Conservation (phyloP, 192 early-diverging fungal species). For the Lobosporangium transversale region DNA sequence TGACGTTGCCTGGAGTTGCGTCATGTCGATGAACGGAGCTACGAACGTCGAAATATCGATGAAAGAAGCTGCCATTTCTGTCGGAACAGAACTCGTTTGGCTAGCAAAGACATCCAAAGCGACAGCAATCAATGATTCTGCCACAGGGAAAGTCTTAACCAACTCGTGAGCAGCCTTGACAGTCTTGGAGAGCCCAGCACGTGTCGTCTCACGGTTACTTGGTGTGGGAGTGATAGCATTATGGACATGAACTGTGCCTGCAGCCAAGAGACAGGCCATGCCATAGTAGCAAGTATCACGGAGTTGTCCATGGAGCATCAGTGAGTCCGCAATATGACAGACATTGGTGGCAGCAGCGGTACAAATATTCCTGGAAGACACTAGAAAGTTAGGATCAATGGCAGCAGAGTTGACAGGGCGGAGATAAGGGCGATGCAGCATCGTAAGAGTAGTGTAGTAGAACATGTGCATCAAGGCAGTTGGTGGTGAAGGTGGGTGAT, state of each 20-base stretch:
- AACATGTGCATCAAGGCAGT: slow-evolving; percentile 60
- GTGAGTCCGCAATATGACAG: slow-evolving; percentile 53
- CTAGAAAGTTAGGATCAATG: slow-evolving; percentile 49
- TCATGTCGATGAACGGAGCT: slow-evolving; percentile 46
- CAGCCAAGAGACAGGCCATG: slow-evolving; percentile 54
- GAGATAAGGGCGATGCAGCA: slow-evolving; percentile 66
- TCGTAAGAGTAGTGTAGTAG: slow-evolving; percentile 64
- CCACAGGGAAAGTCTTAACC: slow-evolving; percentile 54
- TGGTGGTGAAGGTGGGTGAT: slow-evolving; percentile 44
- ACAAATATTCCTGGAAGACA: slow-evolving; percentile 53
- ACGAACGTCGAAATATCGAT: slow-evolving; percentile 53
- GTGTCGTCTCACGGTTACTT: slow-evolving; percentile 48
- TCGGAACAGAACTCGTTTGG: slow-evolving; percentile 45
- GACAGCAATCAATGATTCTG: slow-evolving; percentile 48
- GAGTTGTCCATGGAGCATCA: slow-evolving; percentile 48
- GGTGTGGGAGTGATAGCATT: slow-evolving; percentile 53
- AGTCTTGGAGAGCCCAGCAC: slow-evolving; percentile 49
- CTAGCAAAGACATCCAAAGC: slow-evolving; percentile 49
- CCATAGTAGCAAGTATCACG: slow-evolving; percentile 43
- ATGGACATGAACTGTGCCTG: slow-evolving; percentile 54
- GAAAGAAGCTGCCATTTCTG: slow-evolving; percentile 50
- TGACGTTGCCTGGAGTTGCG: slow-evolving; percentile 40
- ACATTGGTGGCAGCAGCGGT: slow-evolving; percentile 54
- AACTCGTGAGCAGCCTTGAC: slow-evolving; percentile 50
- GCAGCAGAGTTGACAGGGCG: slow-evolving; percentile 48